Base-by-base conservation (phyloP, 768 basidiomycete species). In the Sporobolomyces phaffii region DNA sequence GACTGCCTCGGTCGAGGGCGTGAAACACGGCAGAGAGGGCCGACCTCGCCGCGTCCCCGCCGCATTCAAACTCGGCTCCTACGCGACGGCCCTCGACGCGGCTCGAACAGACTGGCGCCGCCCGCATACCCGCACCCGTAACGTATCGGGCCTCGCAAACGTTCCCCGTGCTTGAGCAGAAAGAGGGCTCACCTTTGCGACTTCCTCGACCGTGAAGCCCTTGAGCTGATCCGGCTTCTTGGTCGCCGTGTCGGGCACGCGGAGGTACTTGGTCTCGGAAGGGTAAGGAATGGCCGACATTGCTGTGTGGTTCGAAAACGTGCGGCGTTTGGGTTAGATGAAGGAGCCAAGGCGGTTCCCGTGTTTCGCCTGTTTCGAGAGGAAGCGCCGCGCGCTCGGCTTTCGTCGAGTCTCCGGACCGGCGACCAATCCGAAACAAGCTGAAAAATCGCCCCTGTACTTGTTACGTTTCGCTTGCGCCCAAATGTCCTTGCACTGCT, bases 221-320 rank as follows among this genome's bases (percentile, higher is more conserved):
- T 70, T 70, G 62, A 70, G 54, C 14, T 56, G 53, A 61, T 36
- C 33, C 17, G 28, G 11, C 44, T 61, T 58, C 47, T 51, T 57
- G 10, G 41, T 58, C 22, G 68, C 68, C 43, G 68, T 65, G 20
- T 43, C 41, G 31, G 64, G 62, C 2, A 69, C 68, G 28, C 48
- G 61, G n/a, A 58, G 54, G 68, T 69, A 69, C 34, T 48, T 43
- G 4, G 64, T 65, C 64, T 65, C 47, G 64, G 56, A 59, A 28
- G 56, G 56, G 33, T 31, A 34, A 15, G 33, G 8, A 20, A 65
- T 58, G 18, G 56, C 56, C 8, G 40, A 28, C 57, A 45, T 52
- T 22, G 49, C 20, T 18, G 18, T 40, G 6, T 20, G 28, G 54
- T 43, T 2, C 6, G 36, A 11, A 5, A 36, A 11, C 18, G n/a